Base-by-base conservation (phyloP, 1,284 basidiomycete species). In the Tetrapyrgos nigripes region DNA sequence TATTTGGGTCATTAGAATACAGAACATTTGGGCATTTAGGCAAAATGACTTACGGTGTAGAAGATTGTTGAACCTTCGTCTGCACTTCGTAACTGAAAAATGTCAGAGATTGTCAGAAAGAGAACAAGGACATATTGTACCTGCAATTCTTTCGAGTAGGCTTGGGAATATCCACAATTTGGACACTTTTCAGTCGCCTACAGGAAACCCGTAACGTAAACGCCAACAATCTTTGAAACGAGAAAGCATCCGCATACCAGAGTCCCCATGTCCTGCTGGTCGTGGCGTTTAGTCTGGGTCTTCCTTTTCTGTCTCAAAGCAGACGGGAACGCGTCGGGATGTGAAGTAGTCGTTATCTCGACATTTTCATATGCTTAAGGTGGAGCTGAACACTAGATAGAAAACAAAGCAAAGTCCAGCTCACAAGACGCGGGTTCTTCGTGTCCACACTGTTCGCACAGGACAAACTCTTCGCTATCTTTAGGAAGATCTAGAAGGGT, bases 151-250 rank as follows among this genome's bases (percentile, higher is more conserved):
- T 90, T 89, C 54, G 89, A 91, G 66, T 84, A 92, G 24, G 91
- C 91, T 66, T 90, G 88, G 64, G 87, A 79, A 74, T 94, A 86
- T 43, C 93, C 93, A 69, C 97, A 99, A 52, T 86, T 85, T 1
- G 94, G 94, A 71, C 97, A 99, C 74, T 91, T 92, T 75, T 98
- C 97, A 55, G 92, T 88, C 35, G 95, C 93, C 92, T 97, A 68
- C 14, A 48, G 26, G 14, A 55, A 53, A 31, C 26, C 60, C 46
- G 50, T 35, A n/a, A 26, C 26, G 13, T 4, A 40, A 28, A 50
- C n/a, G 21, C 21, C 24, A 11, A 51, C 14, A 54, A 4, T 46
- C 35, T 44, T 21, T 24, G 10, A 46, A 29, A 29, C 23, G n/a
- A 35, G 14, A 19, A 27, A 33, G 24, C n/a, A 21, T 21, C 14